These are phyloP conservation scores for Gloeostereum incarnatum DNA, from an alignment of 768 basidiomycete genomes.

Conservation along the genomic window DNA sequence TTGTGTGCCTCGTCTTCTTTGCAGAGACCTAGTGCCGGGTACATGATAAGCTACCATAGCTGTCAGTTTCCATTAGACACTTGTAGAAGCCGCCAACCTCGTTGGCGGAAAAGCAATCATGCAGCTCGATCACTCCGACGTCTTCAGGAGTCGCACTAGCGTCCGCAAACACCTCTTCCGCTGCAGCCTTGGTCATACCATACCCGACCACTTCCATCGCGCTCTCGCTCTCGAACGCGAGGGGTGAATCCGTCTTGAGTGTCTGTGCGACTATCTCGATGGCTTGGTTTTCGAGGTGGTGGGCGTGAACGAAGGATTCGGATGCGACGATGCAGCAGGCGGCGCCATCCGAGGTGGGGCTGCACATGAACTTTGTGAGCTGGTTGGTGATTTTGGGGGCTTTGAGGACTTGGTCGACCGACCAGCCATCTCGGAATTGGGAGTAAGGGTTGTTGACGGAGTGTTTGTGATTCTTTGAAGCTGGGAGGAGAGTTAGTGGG, in stretches of 20 bases:
- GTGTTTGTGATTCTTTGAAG: constrained; percentile 79
- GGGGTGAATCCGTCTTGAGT: constrained; percentile 55
- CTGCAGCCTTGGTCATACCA: constrained; percentile 59
- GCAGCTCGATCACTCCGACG: constrained; percentile 79
- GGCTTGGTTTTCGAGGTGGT: constrained; percentile 76
- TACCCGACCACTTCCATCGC: constrained; percentile 82
- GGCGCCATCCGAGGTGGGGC: constrained; percentile 75
- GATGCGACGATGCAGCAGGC: constrained; percentile 73
- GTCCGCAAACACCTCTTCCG: constrained; percentile 59
- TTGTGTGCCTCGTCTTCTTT: constrained; percentile 57
- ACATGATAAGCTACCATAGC: constrained; percentile 56
- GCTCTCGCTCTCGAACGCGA: constrained; percentile 56
- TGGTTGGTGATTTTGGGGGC: constrained; percentile 64
- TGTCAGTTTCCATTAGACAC: background rate
- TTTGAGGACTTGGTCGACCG: constrained; percentile 55
- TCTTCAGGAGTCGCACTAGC: constrained; percentile 64
- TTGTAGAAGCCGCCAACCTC: constrained; percentile 36
- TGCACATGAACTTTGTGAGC: constrained; percentile 81
- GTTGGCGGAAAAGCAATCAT: constrained; percentile 81
- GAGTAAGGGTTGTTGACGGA: constrained; percentile 79
- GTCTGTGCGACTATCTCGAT: constrained; percentile 70
- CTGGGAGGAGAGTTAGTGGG: constrained; percentile 21
- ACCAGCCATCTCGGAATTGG: constrained; percentile 78
- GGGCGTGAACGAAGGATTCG: constrained; percentile 65
- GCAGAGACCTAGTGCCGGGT: constrained; percentile 73